Evolutionary conservation across 768 basidiomycete genomes (phyloP), one percentile per base, ranked within the genome.

Genomic region (Leccinum barrowsii): DNA sequence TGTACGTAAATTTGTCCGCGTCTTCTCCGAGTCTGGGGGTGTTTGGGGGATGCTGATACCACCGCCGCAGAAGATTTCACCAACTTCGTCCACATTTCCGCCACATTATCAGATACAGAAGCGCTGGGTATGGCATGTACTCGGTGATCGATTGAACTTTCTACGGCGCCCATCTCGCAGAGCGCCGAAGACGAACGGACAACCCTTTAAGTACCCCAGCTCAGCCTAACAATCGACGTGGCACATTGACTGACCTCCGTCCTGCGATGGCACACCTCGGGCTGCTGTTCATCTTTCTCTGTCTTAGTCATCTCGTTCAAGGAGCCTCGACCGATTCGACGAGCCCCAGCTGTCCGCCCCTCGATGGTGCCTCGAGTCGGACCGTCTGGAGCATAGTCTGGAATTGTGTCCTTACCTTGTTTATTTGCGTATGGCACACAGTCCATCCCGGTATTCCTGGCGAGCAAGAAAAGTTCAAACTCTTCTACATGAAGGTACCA

Each of bases 381-480:
- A 53, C 1, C 17, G 37, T 53, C 17, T 40, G 22, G 37, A 12
- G 52, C 22, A 26, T 53, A 17, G 10, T 53, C 17, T 35, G 19
- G 22, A 53, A 4, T 12, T 53, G 52, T 26, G 52, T 24, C 10
- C 6, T 40, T 35, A 53, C 52, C 17, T 40, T 53, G 35, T 42
- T 53, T 10, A 53, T 53, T 40, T 53, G 52, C 24, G 52, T 53
- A n/a, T 53, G 52, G 52, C 52, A 42, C 17, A 24, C 52, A n/a
- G 35, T 53, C 52, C 52, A 53, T n/a, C 52, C 19, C 24, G 52
- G 15, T 17, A 26, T 53, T 37, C 24, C 52, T 22, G 50, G 50
- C 30, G 21, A n/a, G 19, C 19, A 17, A 28, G 48, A 35, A n/a
- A 19, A 22, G 2, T 28, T 12, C 28, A 35, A 34, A 35, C 32